Evolutionary conservation across 345 rosid species (phyloP), one percentile per base, ranked within the genome.

Genomic region (Euphorbia peplus): DNA sequence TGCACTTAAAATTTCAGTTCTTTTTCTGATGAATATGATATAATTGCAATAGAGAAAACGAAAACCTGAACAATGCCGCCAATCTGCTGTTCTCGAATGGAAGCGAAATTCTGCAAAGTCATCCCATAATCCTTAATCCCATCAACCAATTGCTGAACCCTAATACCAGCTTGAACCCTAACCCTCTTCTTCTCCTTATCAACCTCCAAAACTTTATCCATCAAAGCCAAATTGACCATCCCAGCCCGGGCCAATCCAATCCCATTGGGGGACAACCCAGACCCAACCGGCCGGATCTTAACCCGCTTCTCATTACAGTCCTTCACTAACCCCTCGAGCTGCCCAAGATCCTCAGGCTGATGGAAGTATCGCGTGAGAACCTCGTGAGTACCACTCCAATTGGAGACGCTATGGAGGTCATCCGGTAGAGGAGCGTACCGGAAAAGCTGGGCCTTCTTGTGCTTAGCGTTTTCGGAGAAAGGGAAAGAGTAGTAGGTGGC

Each of bases 311-410:
- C 87, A 60, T 85, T 64, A 53, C 88, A 72, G 12, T 86, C 93
- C 78, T 74, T 84, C 35, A 95, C 88, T 16, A 95, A 16, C 24
- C 80, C 71, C 88, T 88, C 95, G 62, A 91, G 82, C 64, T 91
- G 85, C 19, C 81, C 64, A 39, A 90, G 63, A 64, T 26, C 81
- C 83, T 91, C 97, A 6, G 98, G 99, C 78, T 95, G 98, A 76
- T 84, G 84, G 65, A 91, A 95, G 62, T 77, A 68, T 58, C 93
- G 86, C 69, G 99, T 95, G 83, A 83, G 96, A 24, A 95, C 99
- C 90, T 95, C 99, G 79, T 95, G 97, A 65, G 98, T 91, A 14
- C 96, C 95, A 46, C 99, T 95, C 99, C 96, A 91, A 74, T 95
- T 95, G 73, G 99, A 88, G 28, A 95, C 88, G 8, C 88, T 87